Evolutionary conservation across 208 protist species (phyloP).

Genomic region (Kentomonas sorsogonicus): DNA sequence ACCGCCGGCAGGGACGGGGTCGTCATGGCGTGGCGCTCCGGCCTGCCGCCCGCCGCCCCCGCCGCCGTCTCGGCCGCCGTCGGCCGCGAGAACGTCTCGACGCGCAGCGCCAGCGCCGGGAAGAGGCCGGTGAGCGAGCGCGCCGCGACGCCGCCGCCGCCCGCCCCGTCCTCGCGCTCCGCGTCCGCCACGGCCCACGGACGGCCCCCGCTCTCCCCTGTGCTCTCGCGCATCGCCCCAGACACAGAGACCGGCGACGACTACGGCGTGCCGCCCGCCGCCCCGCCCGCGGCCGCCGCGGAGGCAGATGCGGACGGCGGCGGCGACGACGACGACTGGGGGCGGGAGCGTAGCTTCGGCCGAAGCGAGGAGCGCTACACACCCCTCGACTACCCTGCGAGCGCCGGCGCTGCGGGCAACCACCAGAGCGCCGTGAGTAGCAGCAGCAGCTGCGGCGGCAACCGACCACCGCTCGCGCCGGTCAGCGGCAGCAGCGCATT

Average conservation of each 20-base stretch:
- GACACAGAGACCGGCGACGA: no score
- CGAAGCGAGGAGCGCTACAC: constrained; percentile 31
- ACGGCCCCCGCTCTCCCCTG: no score
- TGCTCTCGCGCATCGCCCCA: no score
- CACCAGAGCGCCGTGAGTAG: constrained; percentile 12
- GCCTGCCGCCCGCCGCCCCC: constrained; percentile 20
- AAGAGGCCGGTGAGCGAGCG: neutral
- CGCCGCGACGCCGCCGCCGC: neutral
- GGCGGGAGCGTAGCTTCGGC: constrained; percentile 27
- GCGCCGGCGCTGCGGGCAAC: neutral
- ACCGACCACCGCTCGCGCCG: constrained; percentile 14
- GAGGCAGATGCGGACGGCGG: neutral
- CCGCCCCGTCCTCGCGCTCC: neutral
- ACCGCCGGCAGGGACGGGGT: constrained; percentile 67
- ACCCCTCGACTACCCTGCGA: constrained; percentile 9
- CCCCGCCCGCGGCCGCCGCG: neutral
- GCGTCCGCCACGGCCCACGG: neutral
- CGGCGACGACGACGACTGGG: neutral
- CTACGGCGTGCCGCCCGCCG: neutral
- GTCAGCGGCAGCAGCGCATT: constrained; percentile 16
- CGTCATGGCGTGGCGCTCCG: constrained; percentile 81
- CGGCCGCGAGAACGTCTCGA: neutral
- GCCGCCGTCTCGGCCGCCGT: neutral
- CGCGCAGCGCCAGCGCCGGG: neutral
- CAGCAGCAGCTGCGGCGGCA: constrained; percentile 13